phyloP scores from a whole-genome alignment of 192 early-diverging fungal species.

The Backusella liffmaniae region DNA sequence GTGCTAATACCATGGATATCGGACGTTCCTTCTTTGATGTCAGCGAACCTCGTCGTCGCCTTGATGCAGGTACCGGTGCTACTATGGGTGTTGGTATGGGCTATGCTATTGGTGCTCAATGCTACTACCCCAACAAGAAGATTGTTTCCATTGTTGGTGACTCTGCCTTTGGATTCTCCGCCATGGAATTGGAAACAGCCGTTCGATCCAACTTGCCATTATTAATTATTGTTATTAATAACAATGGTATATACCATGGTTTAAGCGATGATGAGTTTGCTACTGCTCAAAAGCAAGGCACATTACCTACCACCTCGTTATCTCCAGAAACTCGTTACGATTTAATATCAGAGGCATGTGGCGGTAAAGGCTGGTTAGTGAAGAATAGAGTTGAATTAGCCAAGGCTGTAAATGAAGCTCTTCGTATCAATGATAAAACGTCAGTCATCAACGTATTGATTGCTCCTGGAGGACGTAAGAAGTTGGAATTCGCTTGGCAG shows the following conservation, averaged over 20 bases:
- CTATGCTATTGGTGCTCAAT: conserved; percentile 67
- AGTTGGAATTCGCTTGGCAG: conserved; percentile 34
- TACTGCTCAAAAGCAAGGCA: conserved; percentile 29
- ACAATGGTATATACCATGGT: conserved; percentile 76
- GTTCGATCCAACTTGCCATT: conserved; percentile 59
- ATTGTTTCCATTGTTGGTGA: conserved; percentile 73
- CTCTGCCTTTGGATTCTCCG: conserved; percentile 80
- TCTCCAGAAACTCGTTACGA: conserved; percentile 68
- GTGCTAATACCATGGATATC: conserved; percentile 82
- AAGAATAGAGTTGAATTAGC: conserved; percentile 56
- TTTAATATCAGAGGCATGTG: conserved; percentile 63
- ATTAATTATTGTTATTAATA: conserved; percentile 75
- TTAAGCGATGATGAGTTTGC: conserved; percentile 51
- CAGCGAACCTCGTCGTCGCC: conserved; percentile 54
- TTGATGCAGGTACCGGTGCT: conserved; percentile 73
- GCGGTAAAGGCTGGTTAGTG: conserved; percentile 58
- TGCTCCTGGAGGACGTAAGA: conserved; percentile 57
- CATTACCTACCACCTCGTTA: conserved; percentile 61
- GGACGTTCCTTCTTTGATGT: conserved; percentile 69
- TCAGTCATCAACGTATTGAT: conserved; percentile 71
- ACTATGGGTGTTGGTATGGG: conserved; percentile 85
- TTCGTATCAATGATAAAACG: conserved; percentile 40
- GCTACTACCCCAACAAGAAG: conserved; percentile 47
- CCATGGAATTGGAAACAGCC: conserved; percentile 77
- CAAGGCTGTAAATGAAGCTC: conserved; percentile 44